Evolutionary conservation across 1,139 yeast genomes (phyloP).

Genomic region (Blastobotrys capitulatus): DNA sequence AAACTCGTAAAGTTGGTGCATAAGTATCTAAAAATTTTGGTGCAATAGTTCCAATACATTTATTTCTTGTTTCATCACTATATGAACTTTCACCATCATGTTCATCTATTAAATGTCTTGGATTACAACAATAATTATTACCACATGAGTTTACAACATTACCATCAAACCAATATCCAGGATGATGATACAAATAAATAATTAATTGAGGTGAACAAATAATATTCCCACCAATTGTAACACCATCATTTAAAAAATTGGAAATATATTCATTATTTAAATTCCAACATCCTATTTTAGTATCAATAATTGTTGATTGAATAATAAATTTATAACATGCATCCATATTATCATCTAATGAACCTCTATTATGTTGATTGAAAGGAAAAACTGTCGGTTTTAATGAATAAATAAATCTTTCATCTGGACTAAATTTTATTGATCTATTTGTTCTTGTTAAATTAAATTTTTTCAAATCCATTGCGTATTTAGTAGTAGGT

Average conservation of each 20-base stretch:
- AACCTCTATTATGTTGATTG: neutral
- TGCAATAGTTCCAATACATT: slow-evolving; percentile 1
- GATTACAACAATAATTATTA: neutral
- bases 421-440: slow-evolving; percentile 1
- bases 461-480: neutral
- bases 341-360: slow-evolving; percentile 1
- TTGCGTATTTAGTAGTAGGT: neutral
- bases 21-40: neutral
- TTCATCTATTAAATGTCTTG: neutral
- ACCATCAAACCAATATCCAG: slow-evolving; percentile 4
- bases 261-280: neutral
- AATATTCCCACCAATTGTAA: neutral
- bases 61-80: neutral
- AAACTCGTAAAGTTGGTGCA: slow-evolving; percentile 1
- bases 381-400: neutral
- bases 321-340: slow-evolving; percentile 1
- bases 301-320: neutral
- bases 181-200: slow-evolving; percentile 1
- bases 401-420: slow-evolving; percentile 1
- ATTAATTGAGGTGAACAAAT: neutral
- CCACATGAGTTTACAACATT: neutral
- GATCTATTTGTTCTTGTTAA: neutral
- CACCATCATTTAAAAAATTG: neutral
- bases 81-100: neutral
- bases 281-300: neutral